Evolutionary conservation across 148 eudicot genomes (phyloP), one percentile per base, ranked within the genome.

Genomic region (Rhododendron williamsianum): DNA sequence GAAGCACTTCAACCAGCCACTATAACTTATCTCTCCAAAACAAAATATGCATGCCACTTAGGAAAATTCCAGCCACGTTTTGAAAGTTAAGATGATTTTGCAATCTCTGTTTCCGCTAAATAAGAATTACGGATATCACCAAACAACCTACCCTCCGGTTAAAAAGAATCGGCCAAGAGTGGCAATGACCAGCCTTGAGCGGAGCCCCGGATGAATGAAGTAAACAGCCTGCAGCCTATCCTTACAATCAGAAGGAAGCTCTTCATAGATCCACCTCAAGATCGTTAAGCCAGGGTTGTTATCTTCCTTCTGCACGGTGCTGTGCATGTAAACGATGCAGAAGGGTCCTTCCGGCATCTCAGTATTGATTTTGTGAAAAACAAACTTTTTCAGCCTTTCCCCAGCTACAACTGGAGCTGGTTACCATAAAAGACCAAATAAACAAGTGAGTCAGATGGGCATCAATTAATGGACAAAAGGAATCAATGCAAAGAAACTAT

Each of bases 251-350:
- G 93, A 76, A 16, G 98, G 98, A 38, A 97, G 94, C 49, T 94
- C 98, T 89, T 97, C 99, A 83, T 97, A 97, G 71, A 97, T 94
- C 99, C 99, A 95, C 89, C 99, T 87, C 91, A 97, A 85, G 84
- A 95, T 93, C 33, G 94, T 93, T 88, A 97, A 87, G 45, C 99
- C 99, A 23, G 99, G 99, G 15, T 92, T 93, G 89, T 97, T 97
- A 15, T 96, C 95, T 85, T 97, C 99, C 86, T 92, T 94, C 85
- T 95, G 98, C 46, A 91, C 95, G 3, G 95, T 92, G n/a, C 92
- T 91, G 85, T 97, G 96, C 91, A 95, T 92, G 90, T 97, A 97
- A 12, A 95, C 90, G 78, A 97, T 93, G 88, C 93, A 92, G 83
- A 92, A 97, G 63, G 94, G 94, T 49, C 98, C 98, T 89, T 95